These are phyloP conservation scores for Fusarium heterosporum DNA, from an alignment of 2,329 filamentous ascomycete species.

Conservation along the genomic window DNA sequence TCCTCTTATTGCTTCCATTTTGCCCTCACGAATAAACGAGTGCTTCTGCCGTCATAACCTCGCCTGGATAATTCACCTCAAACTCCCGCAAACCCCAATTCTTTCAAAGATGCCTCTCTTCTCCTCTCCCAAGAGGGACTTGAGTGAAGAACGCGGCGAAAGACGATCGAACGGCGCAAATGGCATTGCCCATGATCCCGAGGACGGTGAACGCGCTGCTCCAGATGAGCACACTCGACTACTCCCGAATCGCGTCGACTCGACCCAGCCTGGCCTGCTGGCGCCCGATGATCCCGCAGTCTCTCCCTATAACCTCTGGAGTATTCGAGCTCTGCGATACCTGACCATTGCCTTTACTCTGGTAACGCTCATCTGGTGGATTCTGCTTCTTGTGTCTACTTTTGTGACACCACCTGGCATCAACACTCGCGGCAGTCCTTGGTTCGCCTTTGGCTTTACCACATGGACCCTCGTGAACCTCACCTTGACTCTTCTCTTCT, in stretches of 20 bases:
- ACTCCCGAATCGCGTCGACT: constrained; percentile 74
- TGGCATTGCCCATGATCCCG: constrained; percentile 18
- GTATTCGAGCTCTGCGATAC: constrained; percentile 82
- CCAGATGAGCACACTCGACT: constrained; percentile 72
- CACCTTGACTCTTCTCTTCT: constrained; percentile 84
- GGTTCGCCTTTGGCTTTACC: constrained; percentile 87
- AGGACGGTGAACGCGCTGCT: constrained; percentile 46
- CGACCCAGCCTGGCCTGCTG: constrained; percentile 52
- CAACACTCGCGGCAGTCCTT: constrained; percentile 89
- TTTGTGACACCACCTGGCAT: constrained; percentile 92
- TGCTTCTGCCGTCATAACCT: not conserved
- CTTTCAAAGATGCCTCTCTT: constrained; percentile 52
- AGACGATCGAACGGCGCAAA: constrained; percentile 25
- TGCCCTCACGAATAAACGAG: not conserved
- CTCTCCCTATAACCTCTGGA: constrained; percentile 95
- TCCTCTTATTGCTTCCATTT: not conserved
- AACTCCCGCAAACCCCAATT: not conserved
- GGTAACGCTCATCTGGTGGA: constrained; percentile 91
- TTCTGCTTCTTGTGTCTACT: constrained; percentile 84
- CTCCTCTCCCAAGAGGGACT: constrained; percentile 43
- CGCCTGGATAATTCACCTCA: not conserved
- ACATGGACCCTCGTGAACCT: constrained; percentile 82
- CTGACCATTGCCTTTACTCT: constrained; percentile 81
- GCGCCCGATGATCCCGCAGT: constrained; percentile 64
- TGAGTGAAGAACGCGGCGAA: constrained; percentile 33